Evolutionary conservation across 345 rosid genomes (phyloP).

Genomic region (Brassica juncea): DNA sequence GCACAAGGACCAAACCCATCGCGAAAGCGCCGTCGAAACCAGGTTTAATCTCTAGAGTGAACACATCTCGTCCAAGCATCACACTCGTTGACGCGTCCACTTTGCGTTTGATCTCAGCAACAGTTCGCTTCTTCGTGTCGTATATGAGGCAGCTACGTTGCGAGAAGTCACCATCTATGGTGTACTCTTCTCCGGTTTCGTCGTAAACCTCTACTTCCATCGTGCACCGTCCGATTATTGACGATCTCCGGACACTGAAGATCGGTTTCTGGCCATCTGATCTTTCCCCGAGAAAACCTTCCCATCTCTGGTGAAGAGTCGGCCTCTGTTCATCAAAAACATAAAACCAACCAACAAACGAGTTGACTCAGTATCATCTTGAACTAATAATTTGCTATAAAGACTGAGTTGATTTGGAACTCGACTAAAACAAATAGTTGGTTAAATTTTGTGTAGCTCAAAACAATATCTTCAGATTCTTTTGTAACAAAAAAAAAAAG

Average conservation of each 20-base stretch:
- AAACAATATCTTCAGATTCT: not conserved
- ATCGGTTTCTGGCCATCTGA: slow-evolving; percentile 64
- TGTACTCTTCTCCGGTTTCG: slow-evolving; percentile 66
- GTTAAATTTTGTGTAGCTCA: not conserved
- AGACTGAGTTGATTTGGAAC: slow-evolving; percentile 9
- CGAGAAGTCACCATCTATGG: slow-evolving; percentile 68
- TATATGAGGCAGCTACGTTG: slow-evolving; percentile 57
- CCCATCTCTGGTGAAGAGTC: slow-evolving; percentile 71
- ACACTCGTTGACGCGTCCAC: slow-evolving; percentile 82
- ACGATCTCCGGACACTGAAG: slow-evolving; percentile 68
- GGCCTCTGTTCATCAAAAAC: slow-evolving; percentile 52
- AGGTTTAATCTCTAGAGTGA: slow-evolving; percentile 61
- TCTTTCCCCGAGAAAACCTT: slow-evolving; percentile 64
- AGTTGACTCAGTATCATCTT: slow-evolving; percentile 31
- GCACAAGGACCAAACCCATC: slow-evolving; percentile 78
- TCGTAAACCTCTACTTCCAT: slow-evolving; percentile 60
- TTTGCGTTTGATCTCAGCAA: slow-evolving; percentile 91
- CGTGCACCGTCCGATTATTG: slow-evolving; percentile 60
- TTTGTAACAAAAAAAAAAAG: not conserved
- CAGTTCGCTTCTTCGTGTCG: slow-evolving; percentile 32
- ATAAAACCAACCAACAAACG: not conserved
- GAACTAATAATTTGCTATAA: not conserved
- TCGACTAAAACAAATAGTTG: not conserved
- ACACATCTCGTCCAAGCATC: slow-evolving; percentile 82
- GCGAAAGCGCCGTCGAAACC: slow-evolving; percentile 82